Base-by-base conservation (phyloP, 768 basidiomycete genomes). In the Crucibulum laeve region DNA sequence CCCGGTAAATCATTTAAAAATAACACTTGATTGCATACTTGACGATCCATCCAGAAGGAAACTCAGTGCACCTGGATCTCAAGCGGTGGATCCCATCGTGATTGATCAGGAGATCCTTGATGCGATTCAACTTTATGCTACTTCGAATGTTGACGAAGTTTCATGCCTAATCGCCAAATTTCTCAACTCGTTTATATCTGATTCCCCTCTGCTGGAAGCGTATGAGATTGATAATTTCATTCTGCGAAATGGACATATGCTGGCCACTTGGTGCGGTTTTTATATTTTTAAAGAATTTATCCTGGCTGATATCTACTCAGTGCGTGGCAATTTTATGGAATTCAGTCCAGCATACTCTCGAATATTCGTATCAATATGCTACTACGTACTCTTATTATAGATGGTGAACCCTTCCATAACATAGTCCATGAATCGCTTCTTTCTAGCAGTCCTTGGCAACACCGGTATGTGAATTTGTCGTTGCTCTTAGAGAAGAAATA, bases 181-280 rank as follows among this genome's bases (percentile, higher is more conserved):
- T 52, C 52, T 88, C 21, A 65, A 76, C 49, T 62, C 73, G 11
- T 82, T 87, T 51, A 58, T 83, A 26, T 76, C 69, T 28, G 74
- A 82, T 32, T 74, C 82, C 2, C 71, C 78, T 1, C 71, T 78
- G 30, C 55, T 89, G 43, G 82, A 84, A 51, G 56, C 77, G 1
- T 74, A 83, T 50, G 87, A 87, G 60, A 69, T 84, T 2, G 84
- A 87, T 52, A 84, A 86, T 55, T 87, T 88, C 51, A 72, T 87
- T 23, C 57, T 87, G 24, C 73, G 76, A 37, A 85, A 87, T 49
- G 80, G 75, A 10, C 59, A 61, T 32, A 56, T 78, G 14, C 63
- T 90, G n/a, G 71, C 73, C 19, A 58, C 64, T 22, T 86, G 84
- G 87, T 88, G 55, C 45, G 70, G n/a, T 41, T 35, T 23, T 36